Conservation (phyloP, 495 filamentous ascomycete genomes). For the Lichenothelia convexa region DNA sequence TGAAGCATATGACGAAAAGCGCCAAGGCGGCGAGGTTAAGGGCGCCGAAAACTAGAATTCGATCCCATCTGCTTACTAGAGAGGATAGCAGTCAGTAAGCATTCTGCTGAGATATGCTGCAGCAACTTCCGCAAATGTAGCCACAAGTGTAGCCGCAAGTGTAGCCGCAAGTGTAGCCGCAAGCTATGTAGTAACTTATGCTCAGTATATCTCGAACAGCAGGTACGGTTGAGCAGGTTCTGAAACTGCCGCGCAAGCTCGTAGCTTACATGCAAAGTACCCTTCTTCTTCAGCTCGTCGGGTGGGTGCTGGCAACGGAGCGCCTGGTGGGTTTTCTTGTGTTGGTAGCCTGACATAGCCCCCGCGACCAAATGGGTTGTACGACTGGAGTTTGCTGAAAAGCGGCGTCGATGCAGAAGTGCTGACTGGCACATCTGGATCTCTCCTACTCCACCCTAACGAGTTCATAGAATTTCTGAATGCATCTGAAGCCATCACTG, state of each 20-base stretch:
- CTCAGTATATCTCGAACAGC: too few species aligned
- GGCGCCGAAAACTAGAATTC: constrained; percentile 73
- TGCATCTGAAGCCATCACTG: constrained; percentile 64
- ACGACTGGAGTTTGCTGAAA: constrained; percentile 59
- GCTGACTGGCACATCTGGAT: constrained; percentile 58
- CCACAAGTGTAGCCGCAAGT: constrained; percentile 1
- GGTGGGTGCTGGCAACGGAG: constrained; percentile 67
- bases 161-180: not conserved
- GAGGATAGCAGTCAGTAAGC: constrained; percentile 15
- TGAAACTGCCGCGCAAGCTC: constrained; percentile 10
- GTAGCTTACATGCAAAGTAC: constrained; percentile 83
- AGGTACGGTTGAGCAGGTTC: not conserved
- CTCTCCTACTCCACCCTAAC: constrained; percentile 82
- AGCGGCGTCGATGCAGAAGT: constrained; percentile 57
- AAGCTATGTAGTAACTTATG: too few species aligned
- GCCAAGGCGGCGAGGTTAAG: constrained; percentile 81
- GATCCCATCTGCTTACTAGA: constrained; percentile 92
- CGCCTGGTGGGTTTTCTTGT: constrained; percentile 61
- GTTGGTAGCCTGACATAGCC: constrained; percentile 89
- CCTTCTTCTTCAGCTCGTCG: constrained; percentile 87
- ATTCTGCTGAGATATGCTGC: constrained; percentile 12
- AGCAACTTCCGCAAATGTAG: constrained; percentile 9
- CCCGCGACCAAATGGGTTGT: constrained; percentile 75
- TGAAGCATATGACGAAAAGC: constrained; percentile 85
- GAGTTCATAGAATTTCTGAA: constrained; percentile 92